These are phyloP conservation scores for Acanthamoeba sp. DNA, from an alignment of 208 protist species.

Conservation along the genomic window DNA sequence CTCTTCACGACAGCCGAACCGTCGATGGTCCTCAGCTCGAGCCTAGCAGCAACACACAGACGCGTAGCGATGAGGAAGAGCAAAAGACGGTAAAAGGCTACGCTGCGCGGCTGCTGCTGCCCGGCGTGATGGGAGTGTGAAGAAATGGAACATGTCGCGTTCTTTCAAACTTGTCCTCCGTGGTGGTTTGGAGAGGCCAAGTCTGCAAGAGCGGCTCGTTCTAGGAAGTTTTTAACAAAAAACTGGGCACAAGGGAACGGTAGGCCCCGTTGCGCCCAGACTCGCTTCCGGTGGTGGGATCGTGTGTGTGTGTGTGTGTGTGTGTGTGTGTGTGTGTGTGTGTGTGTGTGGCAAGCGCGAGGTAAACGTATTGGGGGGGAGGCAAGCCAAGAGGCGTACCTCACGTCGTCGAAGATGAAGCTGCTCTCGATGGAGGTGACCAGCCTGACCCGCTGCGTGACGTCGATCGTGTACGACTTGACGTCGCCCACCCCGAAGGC, in stretches of 20 bases:
- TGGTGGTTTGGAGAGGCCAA: not conserved
- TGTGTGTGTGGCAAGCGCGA: no score
- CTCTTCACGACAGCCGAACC: not conserved
- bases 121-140: not conserved
- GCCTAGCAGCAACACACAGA: not conserved
- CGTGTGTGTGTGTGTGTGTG: not conserved
- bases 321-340: no score
- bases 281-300: not conserved
- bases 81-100: not conserved
- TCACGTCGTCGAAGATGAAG: constrained; percentile 62
- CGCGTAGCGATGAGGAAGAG: not conserved
- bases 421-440: constrained; percentile 54
- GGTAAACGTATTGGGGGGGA: no score
- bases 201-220: not conserved
- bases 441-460: not conserved
- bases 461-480: not conserved
- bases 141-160: not conserved
- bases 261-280: not conserved
- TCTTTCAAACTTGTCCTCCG: not conserved
- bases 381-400: not conserved
- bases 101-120: no score
- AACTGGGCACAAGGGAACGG: not conserved
- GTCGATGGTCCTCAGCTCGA: constrained; percentile 38
- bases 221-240: not conserved
- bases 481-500: constrained; percentile 53